Base-by-base conservation (phyloP, 1,139 yeast species). In the Hemisphaericaspora lyxosophila region DNA sequence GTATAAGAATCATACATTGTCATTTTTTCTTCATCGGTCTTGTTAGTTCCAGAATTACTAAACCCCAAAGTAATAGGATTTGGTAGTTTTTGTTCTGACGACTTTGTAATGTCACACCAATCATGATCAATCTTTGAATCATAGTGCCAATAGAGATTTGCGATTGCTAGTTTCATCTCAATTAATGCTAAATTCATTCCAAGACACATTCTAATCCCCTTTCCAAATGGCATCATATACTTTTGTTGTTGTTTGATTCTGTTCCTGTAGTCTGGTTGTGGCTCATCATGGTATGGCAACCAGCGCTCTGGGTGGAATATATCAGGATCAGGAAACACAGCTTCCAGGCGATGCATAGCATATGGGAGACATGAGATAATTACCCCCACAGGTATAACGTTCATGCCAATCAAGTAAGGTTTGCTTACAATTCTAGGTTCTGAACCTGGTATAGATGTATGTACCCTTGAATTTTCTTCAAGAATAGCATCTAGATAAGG, bases 191-290 rank as follows among this genome's bases (percentile, higher is more conserved):
- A 61, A 50, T 82, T 72, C 81, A 80, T 75, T 0, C 90, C 90
- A 40, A 82, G 62, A 50, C 90, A 83, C 89, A 82, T 82, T 43
- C 89, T 63, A n/a, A 80, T 70, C 2, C 90, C 90, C 33, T 79
- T 75, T 1, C 90, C 89, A 63, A 83, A 83, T 0, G 85, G 81
- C 73, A 82, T 75, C 71, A 82, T 74, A 47, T 68, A 70, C 41
- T 67, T 70, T 42, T 70, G 68, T 75, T 80, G 82, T 13, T 40
- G 38, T 36, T 63, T 67, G 18, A 74, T 51, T 33, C 82, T 59
- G 4, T 48, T 49, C 30, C 50, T 56, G 54, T 39, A 73, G n/a
- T 64, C 69, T 2, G 42, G 49, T 1, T 50, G 55, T 2, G 64
- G 33, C 47, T 74, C 79, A 13, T 47, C 49, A 9, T 54, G 52